Base-by-base conservation (phyloP, 2,329 filamentous ascomycete genomes). In the Harringtonia aguacate region DNA sequence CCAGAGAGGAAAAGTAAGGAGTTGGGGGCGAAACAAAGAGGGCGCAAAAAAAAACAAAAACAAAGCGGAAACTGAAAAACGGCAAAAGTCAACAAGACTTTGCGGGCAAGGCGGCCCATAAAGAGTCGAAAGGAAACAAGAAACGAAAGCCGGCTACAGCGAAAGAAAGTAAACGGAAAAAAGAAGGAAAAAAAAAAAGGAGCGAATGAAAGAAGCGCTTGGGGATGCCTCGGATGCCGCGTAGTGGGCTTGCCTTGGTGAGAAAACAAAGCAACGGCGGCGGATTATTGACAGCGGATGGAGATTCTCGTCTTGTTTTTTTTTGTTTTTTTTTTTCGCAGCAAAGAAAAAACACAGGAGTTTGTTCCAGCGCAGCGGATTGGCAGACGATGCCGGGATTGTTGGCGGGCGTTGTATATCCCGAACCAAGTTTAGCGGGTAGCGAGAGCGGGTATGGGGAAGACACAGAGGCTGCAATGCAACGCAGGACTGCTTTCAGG, bases 101-200 rank as follows among this genome's bases (percentile, higher is more conserved):
- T 27, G 12, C 12, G 34, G 15, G 9, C 15, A 38, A 18, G 14
- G 10, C 20, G 12, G 18, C 34, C 17, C 29, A 28, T 41, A 45
- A 31, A 24, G 24, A 22, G 31, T 27, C 24, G 29, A 37, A 31
- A 41, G 27, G 34, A 38, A 34, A 35, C 13, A 44, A 39, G 33
- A 48, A 44, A 35, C 29, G 20, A 8, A 44, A 39, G 27, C n/a
- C n/a, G n/a, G n/a, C n/a, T n/a, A n/a, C n/a, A 33, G 28, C 31
- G 37, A 29, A 18, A 24, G 22, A 20, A 20, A 33, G 8, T 13
- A 13, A 41, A 28, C 17, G 3, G 20, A 18, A 17, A 37, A 44
- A 17, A 34, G 6, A 13, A 18, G 14, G n/a, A 15, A 39, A 39
- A 34, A 39, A 31, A 22, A 37, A 30, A 20, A 20, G 14, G 27